A percentile compares a stretch with the other conserved stretches of the same genome.
Evolutionary conservation across 345 rosid species (phyloP).

Genomic region (Populus alba): DNA sequence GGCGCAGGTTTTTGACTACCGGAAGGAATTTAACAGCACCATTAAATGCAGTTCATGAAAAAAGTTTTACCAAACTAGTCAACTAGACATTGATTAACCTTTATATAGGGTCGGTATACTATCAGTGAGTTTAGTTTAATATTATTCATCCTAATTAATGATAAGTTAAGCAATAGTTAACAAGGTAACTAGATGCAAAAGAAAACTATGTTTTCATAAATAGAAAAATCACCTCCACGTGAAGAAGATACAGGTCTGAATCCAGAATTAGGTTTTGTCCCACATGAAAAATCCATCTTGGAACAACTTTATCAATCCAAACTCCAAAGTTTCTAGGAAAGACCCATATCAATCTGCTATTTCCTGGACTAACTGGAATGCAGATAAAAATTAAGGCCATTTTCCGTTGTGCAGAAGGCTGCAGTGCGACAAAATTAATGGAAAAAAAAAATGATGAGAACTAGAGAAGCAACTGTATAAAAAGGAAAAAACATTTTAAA

Average conservation of each 20-base stretch:
- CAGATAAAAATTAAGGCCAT: constrained; percentile 69
- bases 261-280: constrained; percentile 79
- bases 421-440: constrained; percentile 20
- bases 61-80: too few species aligned
- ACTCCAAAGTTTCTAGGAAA: constrained; percentile 72
- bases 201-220: too few species aligned
- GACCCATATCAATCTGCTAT: constrained; percentile 81
- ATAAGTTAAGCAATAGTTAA: not conserved
- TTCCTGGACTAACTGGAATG: constrained; percentile 84
- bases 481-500: too few species aligned
- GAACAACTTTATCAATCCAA: constrained; percentile 69
- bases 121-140: too few species aligned
- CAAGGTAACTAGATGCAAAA: not conserved
- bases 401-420: constrained; percentile 25
- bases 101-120: too few species aligned
- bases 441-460: not conserved
- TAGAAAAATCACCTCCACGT: constrained; percentile 57
- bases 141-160: too few species aligned
- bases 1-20: too few species aligned
- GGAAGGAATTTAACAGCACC: too few species aligned
- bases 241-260: constrained; percentile 89
- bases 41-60: too few species aligned
- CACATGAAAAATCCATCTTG: constrained; percentile 82
- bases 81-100: too few species aligned
- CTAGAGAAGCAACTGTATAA: not conserved